Percentiles rank a stretch among this genome's conserved stretches.
Conservation (phyloP, 208 protist genomes). For the Lotmaria passim region DNA sequence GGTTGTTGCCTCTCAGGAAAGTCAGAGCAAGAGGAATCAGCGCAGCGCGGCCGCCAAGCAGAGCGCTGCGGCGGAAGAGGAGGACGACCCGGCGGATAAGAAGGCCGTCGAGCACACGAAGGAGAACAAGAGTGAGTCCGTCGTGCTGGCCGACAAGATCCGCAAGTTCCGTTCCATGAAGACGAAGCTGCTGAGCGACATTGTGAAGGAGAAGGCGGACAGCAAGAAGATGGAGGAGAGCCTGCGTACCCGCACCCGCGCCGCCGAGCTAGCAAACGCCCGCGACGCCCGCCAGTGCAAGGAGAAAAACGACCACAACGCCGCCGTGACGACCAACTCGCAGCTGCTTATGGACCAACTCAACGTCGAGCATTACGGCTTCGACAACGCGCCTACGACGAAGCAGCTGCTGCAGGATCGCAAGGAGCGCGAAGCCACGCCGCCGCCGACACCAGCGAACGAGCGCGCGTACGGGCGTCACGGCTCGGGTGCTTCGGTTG, state of each 20-base stretch:
- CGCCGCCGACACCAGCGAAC: conserved; percentile 31
- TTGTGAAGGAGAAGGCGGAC: conserved; percentile 49
- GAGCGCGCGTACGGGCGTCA: conserved; percentile 31
- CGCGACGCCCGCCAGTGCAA: conserved; percentile 62
- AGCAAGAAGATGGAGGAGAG: conserved; percentile 48
- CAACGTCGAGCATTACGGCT: conserved; percentile 82
- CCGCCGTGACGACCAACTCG: conserved; percentile 65
- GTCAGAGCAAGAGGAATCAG: conserved; percentile 30
- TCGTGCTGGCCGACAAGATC: conserved; percentile 51
- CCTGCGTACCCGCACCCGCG: conserved; percentile 45
- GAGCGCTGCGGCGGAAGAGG: conserved; percentile 19
- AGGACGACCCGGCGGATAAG: conserved; percentile 44
- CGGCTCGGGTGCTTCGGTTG: conserved; percentile 11
- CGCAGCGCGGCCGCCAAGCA: neutral
- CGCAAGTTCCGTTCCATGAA: conserved; percentile 63
- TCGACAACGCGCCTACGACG: conserved; percentile 56
- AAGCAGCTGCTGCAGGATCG: conserved; percentile 66
- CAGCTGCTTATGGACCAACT: conserved; percentile 76
- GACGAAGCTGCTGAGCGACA: conserved; percentile 69
- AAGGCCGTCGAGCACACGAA: conserved; percentile 46
- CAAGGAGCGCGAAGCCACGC: conserved; percentile 45
- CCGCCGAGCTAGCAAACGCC: conserved; percentile 57
- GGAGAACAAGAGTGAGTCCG: conserved; percentile 41
- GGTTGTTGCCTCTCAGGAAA: conserved; percentile 50
- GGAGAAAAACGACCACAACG: conserved; percentile 76